Percentiles rank a stretch among this genome's conserved stretches.
These are phyloP conservation scores for Babesia microti DNA, from an alignment of 169 alveolate species.

Conservation along the genomic window DNA sequence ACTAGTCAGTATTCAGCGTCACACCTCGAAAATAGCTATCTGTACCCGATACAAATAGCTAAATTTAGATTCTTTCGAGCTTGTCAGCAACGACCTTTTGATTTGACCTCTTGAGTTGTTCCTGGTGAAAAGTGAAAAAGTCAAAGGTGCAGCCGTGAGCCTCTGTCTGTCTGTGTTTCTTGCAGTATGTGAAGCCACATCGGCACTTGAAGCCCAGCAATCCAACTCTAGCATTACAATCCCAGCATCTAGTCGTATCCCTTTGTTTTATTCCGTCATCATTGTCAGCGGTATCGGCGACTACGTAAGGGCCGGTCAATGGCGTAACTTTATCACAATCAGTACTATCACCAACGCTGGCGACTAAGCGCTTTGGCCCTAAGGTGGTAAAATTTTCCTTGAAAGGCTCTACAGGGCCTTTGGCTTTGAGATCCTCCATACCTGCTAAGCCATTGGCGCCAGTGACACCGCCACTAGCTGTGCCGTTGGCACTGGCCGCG, in stretches of 20 bases:
- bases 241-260: conserved; percentile 66
- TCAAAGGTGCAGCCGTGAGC: conserved; percentile 83
- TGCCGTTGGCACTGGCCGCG: background rate
- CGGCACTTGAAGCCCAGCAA: conserved; percentile 81
- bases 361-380: conserved; percentile 1
- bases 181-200: conserved; percentile 78
- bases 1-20: too few species aligned
- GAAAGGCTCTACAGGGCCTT: conserved; percentile 3
- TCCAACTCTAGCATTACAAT: conserved; percentile 80
- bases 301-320: conserved; percentile 2
- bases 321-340: background rate
- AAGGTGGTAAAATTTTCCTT: background rate
- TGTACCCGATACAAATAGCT: too few species aligned
- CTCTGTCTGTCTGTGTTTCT: conserved; percentile 85
- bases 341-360: background rate
- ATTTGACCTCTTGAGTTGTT: conserved; percentile 74
- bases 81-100: conserved; percentile 81
- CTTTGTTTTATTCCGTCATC: background rate
- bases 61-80: conserved; percentile 72
- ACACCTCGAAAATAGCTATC: too few species aligned
- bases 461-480: background rate
- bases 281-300: conserved; percentile 4
- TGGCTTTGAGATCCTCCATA: conserved; percentile 3
- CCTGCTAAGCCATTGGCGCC: conserved; percentile 3
- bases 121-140: conserved; percentile 68